Evolutionary conservation across 2,329 filamentous ascomycete species (phyloP), one percentile per base, ranked within the genome.

Genomic region (Diplodia scrobiculata): DNA sequence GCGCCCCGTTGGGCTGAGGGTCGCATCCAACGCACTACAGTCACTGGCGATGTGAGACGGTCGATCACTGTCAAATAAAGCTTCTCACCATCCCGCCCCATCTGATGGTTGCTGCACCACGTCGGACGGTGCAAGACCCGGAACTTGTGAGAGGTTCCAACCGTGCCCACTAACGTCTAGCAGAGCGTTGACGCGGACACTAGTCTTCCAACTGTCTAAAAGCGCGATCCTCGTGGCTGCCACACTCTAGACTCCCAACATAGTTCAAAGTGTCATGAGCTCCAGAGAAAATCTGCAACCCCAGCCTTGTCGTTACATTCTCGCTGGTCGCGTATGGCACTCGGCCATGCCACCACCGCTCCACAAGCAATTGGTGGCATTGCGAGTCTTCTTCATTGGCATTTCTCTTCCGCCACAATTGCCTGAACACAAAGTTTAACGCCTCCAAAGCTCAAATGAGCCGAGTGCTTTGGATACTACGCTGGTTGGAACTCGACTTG

Each of bases 21-120:
- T 60, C 25, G 55, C 38, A 27, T 27, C 21, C 54, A 58, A 25
- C 41, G 27, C 38, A 60, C 41, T 14, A 4, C n/a, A 21, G 27
- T 45, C 14, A 17, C 55, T 48, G 10, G 41, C 34, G 38, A 60
- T 48, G 38, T 48, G 55, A 60, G 45, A 62, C 45, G 41, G 58
- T n/a, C 45, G 45, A 62, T 62, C 45, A 62, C 58, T 62, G 58
- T 62, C 58, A 62, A 50, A 50, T 60, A 62, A 62, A 62, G 41
- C 58, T 50, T 62, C 58, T 50, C 38, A 62, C 38, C 45, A 36
- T 21, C 29, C 58, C 58, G 45, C n/a, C 58, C 21, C 45, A 13
- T 11, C 17, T 27, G 14, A 13, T 47, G 55, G 38, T 21, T 47
- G 55, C 38, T 59, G 58, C 45, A 62, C 45, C 58, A 36, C 41